Conservation (phyloP, 495 filamentous ascomycete genomes). For the Aspergillus olivimuriae region DNA sequence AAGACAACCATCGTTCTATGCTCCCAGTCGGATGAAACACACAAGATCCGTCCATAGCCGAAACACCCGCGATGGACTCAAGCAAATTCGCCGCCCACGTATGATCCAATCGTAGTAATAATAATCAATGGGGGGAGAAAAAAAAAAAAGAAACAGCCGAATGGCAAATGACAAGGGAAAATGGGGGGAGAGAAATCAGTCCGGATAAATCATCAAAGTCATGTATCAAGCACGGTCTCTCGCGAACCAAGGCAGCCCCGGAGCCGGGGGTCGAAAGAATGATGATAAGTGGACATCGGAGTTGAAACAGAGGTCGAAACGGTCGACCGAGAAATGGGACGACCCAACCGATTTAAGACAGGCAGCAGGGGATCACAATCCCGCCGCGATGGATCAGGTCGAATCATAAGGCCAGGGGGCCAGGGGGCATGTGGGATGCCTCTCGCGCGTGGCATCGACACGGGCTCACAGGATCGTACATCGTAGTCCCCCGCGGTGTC, state of each 20-base stretch:
- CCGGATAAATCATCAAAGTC: too few species aligned
- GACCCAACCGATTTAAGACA: too few species aligned
- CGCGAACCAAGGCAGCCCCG: conserved; percentile 12
- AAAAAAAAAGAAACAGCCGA: conserved; percentile 8
- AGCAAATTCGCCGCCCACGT: conserved; percentile 12
- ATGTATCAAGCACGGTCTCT: conserved; percentile 21
- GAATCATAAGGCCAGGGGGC: too few species aligned
- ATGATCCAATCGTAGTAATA: too few species aligned
- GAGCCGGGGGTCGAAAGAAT: background rate
- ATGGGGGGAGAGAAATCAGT: too few species aligned
- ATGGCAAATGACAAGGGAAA: conserved; percentile 4
- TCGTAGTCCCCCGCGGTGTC: conserved; percentile 33
- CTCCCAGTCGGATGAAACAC: conserved; percentile 11
- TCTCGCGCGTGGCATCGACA: too few species aligned
- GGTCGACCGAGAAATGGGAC: too few species aligned
- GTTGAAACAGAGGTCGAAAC: too few species aligned
- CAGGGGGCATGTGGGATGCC: too few species aligned
- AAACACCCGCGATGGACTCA: conserved; percentile 18
- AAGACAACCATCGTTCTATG: conserved; percentile 4
- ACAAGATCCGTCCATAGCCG: conserved; percentile 14
- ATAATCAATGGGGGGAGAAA: too few species aligned
- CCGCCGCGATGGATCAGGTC: too few species aligned
- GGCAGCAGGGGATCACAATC: too few species aligned
- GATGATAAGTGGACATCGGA: background rate
- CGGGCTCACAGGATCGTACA: conserved; percentile 42